Conservation (phyloP, 345 rosid genomes). For the Angophora floribunda region DNA sequence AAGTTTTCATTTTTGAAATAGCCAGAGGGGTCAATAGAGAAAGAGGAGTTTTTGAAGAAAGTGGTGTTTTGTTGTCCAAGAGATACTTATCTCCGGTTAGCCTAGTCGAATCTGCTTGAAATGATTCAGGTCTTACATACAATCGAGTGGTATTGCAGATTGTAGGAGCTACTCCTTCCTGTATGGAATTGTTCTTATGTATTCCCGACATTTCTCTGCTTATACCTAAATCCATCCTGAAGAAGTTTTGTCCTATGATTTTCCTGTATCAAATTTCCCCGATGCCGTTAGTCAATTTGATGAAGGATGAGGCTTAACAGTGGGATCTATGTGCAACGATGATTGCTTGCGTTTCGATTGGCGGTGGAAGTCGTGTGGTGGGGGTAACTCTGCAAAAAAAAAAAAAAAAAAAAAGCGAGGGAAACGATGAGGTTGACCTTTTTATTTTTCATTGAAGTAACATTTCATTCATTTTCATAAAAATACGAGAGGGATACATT, state of each 20-base stretch:
- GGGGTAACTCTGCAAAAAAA: not conserved
- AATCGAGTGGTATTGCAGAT: not conserved
- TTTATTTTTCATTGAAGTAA: no score
- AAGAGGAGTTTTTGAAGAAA: slow-evolving; percentile 53
- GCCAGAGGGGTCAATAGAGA: slow-evolving; percentile 56
- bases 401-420: not conserved
- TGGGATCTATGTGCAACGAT: not conserved
- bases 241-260: not conserved
- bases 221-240: not conserved
- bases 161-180: not conserved
- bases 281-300: not conserved
- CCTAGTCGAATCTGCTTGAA: not conserved
- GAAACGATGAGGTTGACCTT: not conserved
- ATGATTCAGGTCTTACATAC: not conserved
- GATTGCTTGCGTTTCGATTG: not conserved
- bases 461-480: not conserved
- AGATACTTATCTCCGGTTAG: slow-evolving; percentile 48
- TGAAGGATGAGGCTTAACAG: not conserved
- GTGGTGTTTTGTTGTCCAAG: slow-evolving; percentile 37
- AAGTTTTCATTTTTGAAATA: slow-evolving; percentile 54
- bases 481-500: not conserved
- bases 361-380: not conserved
- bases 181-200: not conserved
- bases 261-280: slow-evolving; percentile 58
- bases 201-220: not conserved